phyloP scores from a whole-genome alignment of 306 rosid genomes.

The Pyrus bretschneideri region DNA sequence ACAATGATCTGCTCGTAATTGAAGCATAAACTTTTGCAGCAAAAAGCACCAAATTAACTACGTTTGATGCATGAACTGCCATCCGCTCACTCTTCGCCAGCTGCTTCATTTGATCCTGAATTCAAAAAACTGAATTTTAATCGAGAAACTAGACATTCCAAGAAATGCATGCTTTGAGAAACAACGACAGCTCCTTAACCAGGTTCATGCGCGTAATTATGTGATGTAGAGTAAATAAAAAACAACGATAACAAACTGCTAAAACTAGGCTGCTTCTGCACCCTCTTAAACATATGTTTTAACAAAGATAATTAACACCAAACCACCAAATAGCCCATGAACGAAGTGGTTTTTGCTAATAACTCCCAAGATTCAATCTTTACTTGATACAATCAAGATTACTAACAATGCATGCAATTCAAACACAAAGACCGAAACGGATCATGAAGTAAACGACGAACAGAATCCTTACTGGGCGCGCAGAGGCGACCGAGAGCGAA shows the following conservation, averaged over 20 bases:
- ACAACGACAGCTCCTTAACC: not conserved
- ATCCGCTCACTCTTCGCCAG: slow-evolving; percentile 59
- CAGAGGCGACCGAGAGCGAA: slow-evolving; percentile 12
- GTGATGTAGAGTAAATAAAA: not conserved
- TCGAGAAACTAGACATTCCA: not conserved
- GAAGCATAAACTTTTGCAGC: slow-evolving; percentile 70
- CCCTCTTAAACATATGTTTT: not conserved
- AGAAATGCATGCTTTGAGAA: not conserved
- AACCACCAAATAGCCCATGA: not conserved
- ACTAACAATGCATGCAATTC: not conserved
- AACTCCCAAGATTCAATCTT: not conserved
- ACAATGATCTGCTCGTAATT: slow-evolving; percentile 55
- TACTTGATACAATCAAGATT: not conserved
- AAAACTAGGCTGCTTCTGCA: not conserved
- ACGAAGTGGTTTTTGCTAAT: not conserved
- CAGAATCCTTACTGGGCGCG: slow-evolving; percentile 8
- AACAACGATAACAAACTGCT: not conserved
- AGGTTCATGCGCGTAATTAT: not conserved
- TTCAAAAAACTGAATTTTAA: not conserved
- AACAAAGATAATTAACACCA: not conserved
- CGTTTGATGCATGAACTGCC: slow-evolving; percentile 54
- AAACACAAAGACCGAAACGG: not conserved
- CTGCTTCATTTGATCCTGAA: slow-evolving; percentile 63
- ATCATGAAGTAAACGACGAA: not conserved
- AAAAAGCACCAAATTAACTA: slow-evolving; percentile 57